Percentiles rank a stretch among this genome's conserved stretches.
Evolutionary conservation across 192 early-diverging fungal genomes (phyloP).

Genomic region (Polychytrium aggregatum): DNA sequence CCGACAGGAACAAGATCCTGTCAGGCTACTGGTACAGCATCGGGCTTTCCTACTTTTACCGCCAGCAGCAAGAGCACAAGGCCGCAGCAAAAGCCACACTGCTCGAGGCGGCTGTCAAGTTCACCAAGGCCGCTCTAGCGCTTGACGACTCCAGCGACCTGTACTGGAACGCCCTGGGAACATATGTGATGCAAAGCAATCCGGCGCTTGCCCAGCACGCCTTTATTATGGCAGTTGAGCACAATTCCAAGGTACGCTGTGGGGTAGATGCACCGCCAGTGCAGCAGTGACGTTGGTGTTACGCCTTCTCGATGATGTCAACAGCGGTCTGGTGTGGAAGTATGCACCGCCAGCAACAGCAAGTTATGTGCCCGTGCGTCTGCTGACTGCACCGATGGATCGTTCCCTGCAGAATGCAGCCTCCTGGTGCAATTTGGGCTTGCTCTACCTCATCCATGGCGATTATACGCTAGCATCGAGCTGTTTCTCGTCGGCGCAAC

Average conservation of each 20-base stretch:
- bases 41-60: constrained; percentile 17
- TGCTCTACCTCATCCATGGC: constrained; percentile 54
- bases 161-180: constrained; percentile 67
- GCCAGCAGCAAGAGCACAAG: not conserved
- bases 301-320: not conserved
- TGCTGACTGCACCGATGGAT: not conserved
- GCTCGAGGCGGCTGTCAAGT: constrained; percentile 4
- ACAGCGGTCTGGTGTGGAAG: not conserved
- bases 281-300: not conserved
- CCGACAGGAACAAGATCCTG: too few species aligned
- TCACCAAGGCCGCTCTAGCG: constrained; percentile 8
- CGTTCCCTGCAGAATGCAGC: constrained; percentile 32
- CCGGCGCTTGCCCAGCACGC: constrained; percentile 69
- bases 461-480: constrained; percentile 68
- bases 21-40: constrained; percentile 23
- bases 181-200: constrained; percentile 33
- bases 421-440: constrained; percentile 78
- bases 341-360: too few species aligned
- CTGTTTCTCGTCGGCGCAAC: constrained; percentile 60
- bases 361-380: constrained; percentile 1
- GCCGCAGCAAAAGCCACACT: not conserved
- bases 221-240: constrained; percentile 67
- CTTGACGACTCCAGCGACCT: constrained; percentile 31
- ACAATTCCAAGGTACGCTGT: constrained; percentile 46
- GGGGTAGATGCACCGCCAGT: not conserved